phyloP scores from a whole-genome alignment of 1,284 basidiomycete genomes.

The Trametes polyzona region DNA sequence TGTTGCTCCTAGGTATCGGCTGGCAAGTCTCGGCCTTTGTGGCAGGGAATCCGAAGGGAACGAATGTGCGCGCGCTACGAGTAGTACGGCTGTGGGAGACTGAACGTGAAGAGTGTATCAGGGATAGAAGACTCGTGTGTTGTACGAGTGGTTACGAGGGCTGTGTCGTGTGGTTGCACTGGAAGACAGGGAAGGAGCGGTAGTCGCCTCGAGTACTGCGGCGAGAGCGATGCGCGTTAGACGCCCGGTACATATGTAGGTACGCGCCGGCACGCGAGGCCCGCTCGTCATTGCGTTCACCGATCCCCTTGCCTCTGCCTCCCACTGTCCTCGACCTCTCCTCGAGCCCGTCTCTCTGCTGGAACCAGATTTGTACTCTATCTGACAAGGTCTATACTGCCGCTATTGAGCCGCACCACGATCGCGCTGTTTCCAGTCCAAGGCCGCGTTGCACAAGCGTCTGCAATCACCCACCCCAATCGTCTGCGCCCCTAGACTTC shows the following conservation, averaged over 20 bases:
- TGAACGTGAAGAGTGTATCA: no score
- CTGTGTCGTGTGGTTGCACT: no score
- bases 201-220: neutral
- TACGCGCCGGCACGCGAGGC: neutral
- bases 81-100: no score
- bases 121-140: no score
- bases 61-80: no score
- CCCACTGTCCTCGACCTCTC: neutral
- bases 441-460: slow-evolving; percentile 14
- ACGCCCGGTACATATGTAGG: neutral
- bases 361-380: neutral
- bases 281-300: slow-evolving; percentile 18
- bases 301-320: slow-evolving; percentile 4
- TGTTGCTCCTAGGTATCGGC: no score
- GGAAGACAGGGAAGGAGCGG: neutral
- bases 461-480: slow-evolving; percentile 12
- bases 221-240: neutral
- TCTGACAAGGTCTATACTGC: neutral
- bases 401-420: slow-evolving; percentile 3
- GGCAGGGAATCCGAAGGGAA: no score
- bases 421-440: slow-evolving; percentile 18
- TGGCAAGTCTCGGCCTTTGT: no score
- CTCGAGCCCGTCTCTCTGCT: neutral
- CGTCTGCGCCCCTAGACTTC: slow-evolving; percentile 4
- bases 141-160: no score